A percentile compares a stretch with the other conserved stretches of the same genome.
Evolutionary conservation across 106 monocot species (phyloP).

Genomic region (Dioscorea alata): DNA sequence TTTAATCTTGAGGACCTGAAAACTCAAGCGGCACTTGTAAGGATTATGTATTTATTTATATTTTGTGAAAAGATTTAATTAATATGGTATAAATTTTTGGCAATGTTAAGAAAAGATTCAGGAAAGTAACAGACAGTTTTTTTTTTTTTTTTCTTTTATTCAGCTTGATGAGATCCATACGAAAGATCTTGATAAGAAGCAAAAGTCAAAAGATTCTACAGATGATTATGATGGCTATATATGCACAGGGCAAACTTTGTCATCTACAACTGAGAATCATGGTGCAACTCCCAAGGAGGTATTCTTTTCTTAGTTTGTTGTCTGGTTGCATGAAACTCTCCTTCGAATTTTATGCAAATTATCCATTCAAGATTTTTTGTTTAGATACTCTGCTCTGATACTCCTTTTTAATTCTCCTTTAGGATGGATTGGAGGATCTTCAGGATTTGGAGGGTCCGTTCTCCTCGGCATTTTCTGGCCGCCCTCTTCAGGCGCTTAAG

Average conservation of each 20-base stretch:
- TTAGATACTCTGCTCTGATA: conserved; percentile 12
- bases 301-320: conserved; percentile 6
- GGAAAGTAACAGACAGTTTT: background rate
- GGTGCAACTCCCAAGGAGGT: conserved; percentile 38
- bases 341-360: background rate
- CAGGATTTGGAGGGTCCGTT: conserved; percentile 63
- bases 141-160: conserved; percentile 41
- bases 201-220: conserved; percentile 30
- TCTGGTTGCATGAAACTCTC: background rate
- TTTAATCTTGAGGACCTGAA: conserved; percentile 94
- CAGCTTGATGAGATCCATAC: conserved; percentile 30
- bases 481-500: conserved; percentile 84
- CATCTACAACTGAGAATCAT: conserved; percentile 21
- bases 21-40: conserved; percentile 83
- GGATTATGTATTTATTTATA: conserved; percentile 4
- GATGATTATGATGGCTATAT: conserved; percentile 20
- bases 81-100: background rate
- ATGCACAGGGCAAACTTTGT: conserved; percentile 14
- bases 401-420: conserved; percentile 6
- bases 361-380: background rate
- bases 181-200: conserved; percentile 32
- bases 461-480: conserved; percentile 61
- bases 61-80: conserved; percentile 1
- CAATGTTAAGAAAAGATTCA: background rate
- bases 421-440: conserved; percentile 62